A percentile compares a stretch with the other conserved stretches of the same genome.
These are phyloP conservation scores for Zymoseptoria crescenta DNA, from an alignment of 2,329 filamentous ascomycete genomes.

Conservation along the genomic window DNA sequence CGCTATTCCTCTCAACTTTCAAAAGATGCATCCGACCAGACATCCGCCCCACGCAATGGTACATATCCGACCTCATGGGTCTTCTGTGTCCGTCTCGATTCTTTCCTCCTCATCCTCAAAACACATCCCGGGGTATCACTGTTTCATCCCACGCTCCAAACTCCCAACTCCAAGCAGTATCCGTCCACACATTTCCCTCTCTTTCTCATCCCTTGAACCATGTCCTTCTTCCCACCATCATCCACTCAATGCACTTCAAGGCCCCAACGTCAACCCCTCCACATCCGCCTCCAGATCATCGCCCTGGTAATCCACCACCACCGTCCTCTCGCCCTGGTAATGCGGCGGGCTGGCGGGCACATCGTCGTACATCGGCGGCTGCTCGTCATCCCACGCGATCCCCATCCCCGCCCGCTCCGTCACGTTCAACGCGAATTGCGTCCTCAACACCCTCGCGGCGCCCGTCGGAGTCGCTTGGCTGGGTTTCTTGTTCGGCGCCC, in stretches of 20 bases:
- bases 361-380: slow-evolving; percentile 87
- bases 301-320: slow-evolving; percentile 41
- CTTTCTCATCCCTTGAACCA: neutral
- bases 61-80: neutral
- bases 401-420: slow-evolving; percentile 81
- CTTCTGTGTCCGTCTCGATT: neutral
- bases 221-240: neutral
- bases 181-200: neutral
- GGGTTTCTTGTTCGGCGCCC: slow-evolving; percentile 60
- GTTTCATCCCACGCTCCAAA: neutral
- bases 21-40: neutral
- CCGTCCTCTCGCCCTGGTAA: slow-evolving; percentile 12
- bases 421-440: slow-evolving; percentile 77
- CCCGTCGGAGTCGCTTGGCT: slow-evolving; percentile 78
- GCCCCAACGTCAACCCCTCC: slow-evolving; percentile 32
- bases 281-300: slow-evolving; percentile 41
- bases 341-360: slow-evolving; percentile 49
- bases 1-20: neutral
- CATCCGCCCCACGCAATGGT: neutral
- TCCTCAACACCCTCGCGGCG: slow-evolving; percentile 80
- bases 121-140: neutral
- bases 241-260: neutral
- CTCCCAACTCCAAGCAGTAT: neutral
- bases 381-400: slow-evolving; percentile 95
- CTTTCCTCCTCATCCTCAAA: neutral